Evolutionary conservation across 1,139 yeast genomes (phyloP).

Genomic region (Suhomyces kunorum): DNA sequence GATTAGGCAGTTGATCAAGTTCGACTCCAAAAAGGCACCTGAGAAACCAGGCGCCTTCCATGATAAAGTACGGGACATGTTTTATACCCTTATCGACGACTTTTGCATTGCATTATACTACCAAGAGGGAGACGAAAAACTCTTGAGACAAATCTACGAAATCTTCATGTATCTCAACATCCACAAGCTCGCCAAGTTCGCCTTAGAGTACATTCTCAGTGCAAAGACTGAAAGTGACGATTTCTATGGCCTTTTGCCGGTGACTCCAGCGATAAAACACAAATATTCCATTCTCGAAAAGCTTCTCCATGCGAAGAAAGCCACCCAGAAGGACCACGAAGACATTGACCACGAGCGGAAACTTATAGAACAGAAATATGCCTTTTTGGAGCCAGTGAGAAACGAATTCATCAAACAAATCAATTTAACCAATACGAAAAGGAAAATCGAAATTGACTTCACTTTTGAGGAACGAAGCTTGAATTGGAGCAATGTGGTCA

Average conservation of each 20-base stretch:
- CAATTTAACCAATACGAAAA: slow-evolving; percentile 12
- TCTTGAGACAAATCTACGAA: slow-evolving; percentile 50
- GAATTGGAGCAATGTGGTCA: slow-evolving; percentile 31
- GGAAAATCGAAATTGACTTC: slow-evolving; percentile 13
- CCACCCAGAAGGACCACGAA: not conserved
- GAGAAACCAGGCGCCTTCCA: slow-evolving; percentile 24
- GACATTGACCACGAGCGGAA: slow-evolving; percentile 8
- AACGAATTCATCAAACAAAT: slow-evolving; percentile 32
- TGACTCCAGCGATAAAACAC: slow-evolving; percentile 19
- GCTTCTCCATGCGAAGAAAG: not conserved
- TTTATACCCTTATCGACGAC: slow-evolving; percentile 55
- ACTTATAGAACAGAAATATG: slow-evolving; percentile 16
- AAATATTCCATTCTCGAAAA: slow-evolving; percentile 12
- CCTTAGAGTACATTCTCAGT: slow-evolving; percentile 63
- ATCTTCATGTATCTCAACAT: slow-evolving; percentile 51
- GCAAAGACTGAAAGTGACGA: slow-evolving; percentile 50
- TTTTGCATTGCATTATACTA: slow-evolving; percentile 56
- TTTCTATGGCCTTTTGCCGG: slow-evolving; percentile 39
- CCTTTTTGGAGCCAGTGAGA: slow-evolving; percentile 33
- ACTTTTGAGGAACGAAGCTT: slow-evolving; percentile 11
- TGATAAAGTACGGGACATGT: slow-evolving; percentile 23
- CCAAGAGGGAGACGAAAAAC: slow-evolving; percentile 61
- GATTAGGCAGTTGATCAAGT: slow-evolving; percentile 5
- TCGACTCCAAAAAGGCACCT: slow-evolving; percentile 3
- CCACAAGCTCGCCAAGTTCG: slow-evolving; percentile 55